Conservation (phyloP, 305 asterid species). For the Euphrasia arctica region DNA sequence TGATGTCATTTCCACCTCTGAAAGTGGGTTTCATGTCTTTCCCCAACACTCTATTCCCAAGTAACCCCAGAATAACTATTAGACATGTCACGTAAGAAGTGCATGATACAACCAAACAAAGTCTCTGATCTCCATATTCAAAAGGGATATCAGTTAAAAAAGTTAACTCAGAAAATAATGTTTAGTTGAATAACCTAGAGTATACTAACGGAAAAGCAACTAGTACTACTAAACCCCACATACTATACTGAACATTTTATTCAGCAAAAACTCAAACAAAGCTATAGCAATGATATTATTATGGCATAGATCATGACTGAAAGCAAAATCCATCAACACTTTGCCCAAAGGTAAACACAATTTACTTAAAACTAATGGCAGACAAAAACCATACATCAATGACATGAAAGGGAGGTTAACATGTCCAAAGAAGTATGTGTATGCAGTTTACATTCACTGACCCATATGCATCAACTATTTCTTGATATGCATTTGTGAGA, state of each 20-base stretch:
- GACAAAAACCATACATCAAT: not conserved
- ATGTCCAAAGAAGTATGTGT: constrained; percentile 17
- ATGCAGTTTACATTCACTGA: constrained; percentile 35
- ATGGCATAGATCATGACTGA: constrained; percentile 16
- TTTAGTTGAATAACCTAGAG: constrained; percentile 14
- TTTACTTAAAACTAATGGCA: not conserved
- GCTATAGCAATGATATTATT: not conserved
- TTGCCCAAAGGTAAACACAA: not conserved
- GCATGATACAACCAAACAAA: not conserved
- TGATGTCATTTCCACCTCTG: not conserved
- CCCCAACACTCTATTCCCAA: too few species aligned
- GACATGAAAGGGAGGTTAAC: constrained; percentile 10
- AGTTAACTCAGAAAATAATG: constrained; percentile 2
- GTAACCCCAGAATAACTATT: not conserved
- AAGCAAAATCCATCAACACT: constrained; percentile 8
- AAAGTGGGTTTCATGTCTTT: not conserved
- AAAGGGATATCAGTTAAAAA: constrained; percentile 17
- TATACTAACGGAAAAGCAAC: too few species aligned
- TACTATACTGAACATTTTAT: not conserved
- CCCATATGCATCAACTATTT: constrained; percentile 99
- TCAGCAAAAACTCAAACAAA: constrained; percentile 17
- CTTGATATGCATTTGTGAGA: constrained; percentile 90
- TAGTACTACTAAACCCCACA: constrained; percentile 10
- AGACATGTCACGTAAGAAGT: not conserved
- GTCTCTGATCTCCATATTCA: constrained; percentile 1